Conservation (phyloP, 768 basidiomycete species). For the Melanogaster broomeanus region DNA sequence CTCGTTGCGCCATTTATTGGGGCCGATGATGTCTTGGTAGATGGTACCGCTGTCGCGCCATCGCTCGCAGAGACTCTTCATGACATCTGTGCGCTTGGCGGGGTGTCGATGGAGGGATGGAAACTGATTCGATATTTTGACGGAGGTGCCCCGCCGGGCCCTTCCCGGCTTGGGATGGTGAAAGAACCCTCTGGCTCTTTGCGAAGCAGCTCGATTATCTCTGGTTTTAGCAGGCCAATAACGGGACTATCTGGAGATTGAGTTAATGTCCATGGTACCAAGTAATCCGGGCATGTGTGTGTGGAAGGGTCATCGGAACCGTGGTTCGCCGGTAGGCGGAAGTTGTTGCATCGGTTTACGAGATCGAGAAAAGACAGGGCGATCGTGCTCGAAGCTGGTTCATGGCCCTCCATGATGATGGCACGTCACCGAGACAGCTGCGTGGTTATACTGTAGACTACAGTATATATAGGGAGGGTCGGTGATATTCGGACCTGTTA, state of each 20-base stretch:
- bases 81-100: constrained; percentile 55
- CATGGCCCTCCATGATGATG: constrained; percentile 9
- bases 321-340: constrained; percentile 38
- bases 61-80: constrained; percentile 68
- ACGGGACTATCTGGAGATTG: constrained; percentile 52
- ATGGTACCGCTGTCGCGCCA: constrained; percentile 66
- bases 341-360: constrained; percentile 74
- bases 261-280: constrained; percentile 59
- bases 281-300: constrained; percentile 38
- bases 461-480: no score
- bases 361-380: constrained; percentile 57
- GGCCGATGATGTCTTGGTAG: constrained; percentile 68
- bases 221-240: constrained; percentile 61
- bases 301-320: constrained; percentile 21
- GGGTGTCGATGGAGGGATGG: constrained; percentile 50
- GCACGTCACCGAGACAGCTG: neutral
- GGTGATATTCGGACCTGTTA: no score
- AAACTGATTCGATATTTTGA: constrained; percentile 46
- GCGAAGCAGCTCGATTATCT: constrained; percentile 54
- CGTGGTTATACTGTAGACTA: no score
- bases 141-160: constrained; percentile 20
- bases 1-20: constrained; percentile 84
- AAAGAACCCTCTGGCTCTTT: constrained; percentile 48
- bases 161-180: constrained; percentile 37
- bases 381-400: neutral